Base-by-base conservation (phyloP, 345 rosid genomes). In the Capsella bursapastoris region DNA sequence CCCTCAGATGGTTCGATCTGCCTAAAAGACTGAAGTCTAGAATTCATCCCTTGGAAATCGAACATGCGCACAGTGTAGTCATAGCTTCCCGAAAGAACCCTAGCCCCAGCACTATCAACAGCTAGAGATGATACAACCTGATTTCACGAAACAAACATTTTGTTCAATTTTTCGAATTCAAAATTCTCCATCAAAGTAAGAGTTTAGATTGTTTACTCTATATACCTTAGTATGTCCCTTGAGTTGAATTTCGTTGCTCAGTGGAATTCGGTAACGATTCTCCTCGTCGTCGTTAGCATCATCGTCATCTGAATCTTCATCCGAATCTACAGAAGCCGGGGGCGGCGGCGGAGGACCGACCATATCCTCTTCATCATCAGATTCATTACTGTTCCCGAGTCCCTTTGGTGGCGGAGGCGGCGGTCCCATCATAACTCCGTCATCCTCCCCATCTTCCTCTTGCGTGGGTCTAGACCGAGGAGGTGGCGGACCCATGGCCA, bases 31-130 rank as follows among this genome's bases (percentile, higher is more conserved):
- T 91, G 87, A 38, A 95, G 82, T 14, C 85, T 90, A 0, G 96
- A 80, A 83, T 87, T 92, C 99, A 95, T 95, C 68, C 99, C 99
- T 95, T 89, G 97, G 74, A 95, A 95, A 57, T 95, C 99, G 55
- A 82, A 92, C 99, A 95, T 92, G 11, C 92, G 84, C 47, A 92
- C 91, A 13, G 91, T 77, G 57, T 95, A 95, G 80, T 95, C 99
- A 75, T 88, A 92, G 81, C 99, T 90, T 14, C 99, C 98, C 0
- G 99, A 88, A 25, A 92, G 97, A 67, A 92, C 97, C 64, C 98
- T 83, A 47, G 99, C 93, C n/a, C 98, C 99, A 16, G 96, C 73
- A 65, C 75, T 94, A 78, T 92, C 98, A 56, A 95, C 83, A 12
- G 97, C 97, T 18, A 95, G 85, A 51, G 90, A 87, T 47, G 99